phyloP scores from a whole-genome alignment of 2,329 filamentous ascomycete genomes.

The Aureobasidium leucospermi region DNA sequence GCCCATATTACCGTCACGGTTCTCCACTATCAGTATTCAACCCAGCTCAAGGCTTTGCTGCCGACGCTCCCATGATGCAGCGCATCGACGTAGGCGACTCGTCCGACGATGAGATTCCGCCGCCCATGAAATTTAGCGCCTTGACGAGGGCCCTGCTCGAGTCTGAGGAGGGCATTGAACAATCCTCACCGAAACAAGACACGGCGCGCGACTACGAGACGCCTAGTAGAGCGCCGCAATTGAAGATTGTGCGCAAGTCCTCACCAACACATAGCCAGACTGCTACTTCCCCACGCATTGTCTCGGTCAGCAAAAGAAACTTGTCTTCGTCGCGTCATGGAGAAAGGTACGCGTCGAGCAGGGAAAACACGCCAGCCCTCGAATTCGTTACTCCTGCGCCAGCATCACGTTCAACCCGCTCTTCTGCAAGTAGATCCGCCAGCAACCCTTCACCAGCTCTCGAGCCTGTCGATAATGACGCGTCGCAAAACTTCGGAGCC shows the following conservation, averaged over 20 bases:
- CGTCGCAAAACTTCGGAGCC: not conserved
- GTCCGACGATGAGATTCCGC: conserved; percentile 88
- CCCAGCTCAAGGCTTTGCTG: conserved; percentile 38
- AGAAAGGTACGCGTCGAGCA: conserved; percentile 13
- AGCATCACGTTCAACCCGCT: conserved; percentile 23
- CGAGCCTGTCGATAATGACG: conserved; percentile 11
- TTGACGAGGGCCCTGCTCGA: conserved; percentile 77
- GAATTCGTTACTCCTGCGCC: conserved; percentile 32
- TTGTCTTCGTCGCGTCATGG: conserved; percentile 24
- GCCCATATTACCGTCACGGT: conserved; percentile 26
- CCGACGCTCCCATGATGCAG: conserved; percentile 40
- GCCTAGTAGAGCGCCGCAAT: conserved; percentile 28
- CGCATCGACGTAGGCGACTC: conserved; percentile 63
- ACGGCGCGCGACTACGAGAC: conserved; percentile 23
- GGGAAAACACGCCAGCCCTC: conserved; percentile 27
- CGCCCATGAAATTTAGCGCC: conserved; percentile 85
- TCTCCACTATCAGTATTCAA: conserved; percentile 40
- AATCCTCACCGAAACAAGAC: not conserved
- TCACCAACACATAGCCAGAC: conserved; percentile 24
- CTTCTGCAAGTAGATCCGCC: conserved; percentile 18
- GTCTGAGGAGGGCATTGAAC: conserved; percentile 21
- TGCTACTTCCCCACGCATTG: conserved; percentile 28
- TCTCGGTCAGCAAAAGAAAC: conserved; percentile 25
- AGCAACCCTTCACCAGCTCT: conserved; percentile 30
- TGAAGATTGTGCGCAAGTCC: conserved; percentile 29